Base-by-base conservation (phyloP, 768 basidiomycete genomes). In the Leccinum aurantiacum region DNA sequence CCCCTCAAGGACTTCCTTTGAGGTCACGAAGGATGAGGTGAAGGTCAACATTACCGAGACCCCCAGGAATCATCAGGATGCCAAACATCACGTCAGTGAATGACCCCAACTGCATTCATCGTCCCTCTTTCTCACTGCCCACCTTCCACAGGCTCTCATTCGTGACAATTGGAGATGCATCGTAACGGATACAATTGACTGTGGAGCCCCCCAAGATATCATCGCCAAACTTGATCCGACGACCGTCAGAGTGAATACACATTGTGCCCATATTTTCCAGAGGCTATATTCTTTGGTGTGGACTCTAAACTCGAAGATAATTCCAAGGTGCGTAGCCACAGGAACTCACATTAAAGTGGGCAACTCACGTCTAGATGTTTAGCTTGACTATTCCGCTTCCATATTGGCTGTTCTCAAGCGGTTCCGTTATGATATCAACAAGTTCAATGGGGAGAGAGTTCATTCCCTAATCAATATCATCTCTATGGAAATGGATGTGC, bases 91-190 rank as follows among this genome's bases (percentile, higher is more conserved):
- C 0, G 62, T 65, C 15, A 44, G 54, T 58, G 29, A 31, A 31
- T 31, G 4, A 11, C 4, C n/a, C 48, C 19, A 33, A 35, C 4
- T 5, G n/a, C 53, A 47, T 56, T 52, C 15, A 22, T 52, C 27
- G 6, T 14, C 47, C 27, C 27, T n/a, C 41, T 44, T 48, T 55
- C 53, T 57, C 31, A 49, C 17, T 38, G 37, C n/a, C 27, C n/a
- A 1, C 41, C 31, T 62, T 51, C 4, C 25, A 56, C 22, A 76
- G 77, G 75, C 78, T 47, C 66, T 77, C 19, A 56, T 72, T 44
- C 74, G 77, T 22, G 77, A 79, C 59, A 68, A 66, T 6, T 76
- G 60, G 64, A 71, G 67, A 50, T 79, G 77, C 56, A 60, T 75
- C 10, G 59, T 77, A 7, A 71, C 72, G 15, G 71, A 67, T 51